These are phyloP conservation scores for Neurospora tetraspora DNA, from an alignment of 495 filamentous ascomycete genomes.

Conservation along the genomic window DNA sequence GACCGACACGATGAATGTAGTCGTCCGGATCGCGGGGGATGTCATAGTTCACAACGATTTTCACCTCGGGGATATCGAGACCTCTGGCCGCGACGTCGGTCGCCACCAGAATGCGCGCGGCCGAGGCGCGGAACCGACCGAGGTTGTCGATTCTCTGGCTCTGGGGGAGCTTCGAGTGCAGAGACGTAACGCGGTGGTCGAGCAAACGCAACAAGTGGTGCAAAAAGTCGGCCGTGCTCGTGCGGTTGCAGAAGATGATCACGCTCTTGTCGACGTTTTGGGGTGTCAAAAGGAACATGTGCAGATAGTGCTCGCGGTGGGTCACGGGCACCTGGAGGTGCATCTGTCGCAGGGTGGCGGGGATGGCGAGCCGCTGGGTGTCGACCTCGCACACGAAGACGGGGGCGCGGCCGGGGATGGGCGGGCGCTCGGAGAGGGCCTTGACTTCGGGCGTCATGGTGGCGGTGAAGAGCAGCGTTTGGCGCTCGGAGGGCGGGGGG, in stretches of 20 bases:
- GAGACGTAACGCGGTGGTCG: conserved; percentile 77
- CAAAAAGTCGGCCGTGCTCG: conserved; percentile 75
- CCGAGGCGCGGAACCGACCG: conserved; percentile 81
- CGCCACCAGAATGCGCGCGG: conserved; percentile 82
- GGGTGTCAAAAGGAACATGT: conserved; percentile 75
- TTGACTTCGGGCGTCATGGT: conserved; percentile 91
- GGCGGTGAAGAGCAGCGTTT: conserved; percentile 93
- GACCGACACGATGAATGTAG: conserved; percentile 92
- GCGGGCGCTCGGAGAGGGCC: conserved; percentile 65
- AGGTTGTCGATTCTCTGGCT: conserved; percentile 76
- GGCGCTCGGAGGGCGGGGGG: conserved; percentile 59
- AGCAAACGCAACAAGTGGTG: conserved; percentile 77
- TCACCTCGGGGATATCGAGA: conserved; percentile 90
- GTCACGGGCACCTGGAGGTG: conserved; percentile 82
- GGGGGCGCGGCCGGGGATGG: conserved; percentile 54
- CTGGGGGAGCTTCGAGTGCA: conserved; percentile 81
- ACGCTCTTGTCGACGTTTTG: conserved; percentile 60
- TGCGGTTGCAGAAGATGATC: conserved; percentile 94
- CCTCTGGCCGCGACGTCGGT: conserved; percentile 95
- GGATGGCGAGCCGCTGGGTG: conserved; percentile 62
- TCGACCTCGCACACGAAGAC: conserved; percentile 84
- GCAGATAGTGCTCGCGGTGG: conserved; percentile 87
- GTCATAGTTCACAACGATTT: conserved; percentile 88
- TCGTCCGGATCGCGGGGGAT: conserved; percentile 92
- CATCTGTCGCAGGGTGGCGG: conserved; percentile 68